Evolutionary conservation across 78 protist genomes (phyloP), one percentile per base, ranked within the genome.

Genomic region (Parvularia atlantis): DNA sequence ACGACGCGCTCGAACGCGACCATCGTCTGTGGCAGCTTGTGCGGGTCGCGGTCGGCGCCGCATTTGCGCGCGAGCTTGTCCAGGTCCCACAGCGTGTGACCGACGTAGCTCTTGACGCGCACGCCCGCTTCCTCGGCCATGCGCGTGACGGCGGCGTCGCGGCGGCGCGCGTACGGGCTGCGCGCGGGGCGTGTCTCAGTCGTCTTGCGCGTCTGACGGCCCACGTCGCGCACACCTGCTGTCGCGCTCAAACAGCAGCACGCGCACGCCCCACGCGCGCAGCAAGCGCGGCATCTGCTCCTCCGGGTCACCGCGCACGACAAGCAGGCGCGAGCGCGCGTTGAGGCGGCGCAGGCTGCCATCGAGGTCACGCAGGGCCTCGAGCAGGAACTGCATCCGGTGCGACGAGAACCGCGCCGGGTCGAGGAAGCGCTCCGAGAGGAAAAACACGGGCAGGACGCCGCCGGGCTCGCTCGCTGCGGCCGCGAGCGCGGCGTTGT

Each of bases 321-420:
- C 78, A 14, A 73, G 11, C 63, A 73, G 50, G 31, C 71, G 78
- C 3, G 78, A 73, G 11, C 17, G n/a, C n/a, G n/a, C n/a, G n/a
- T n/a, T n/a, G 60, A 54, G 31, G n/a, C 13, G 28, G 28, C 31
- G 60, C 60, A 54, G 31, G n/a, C 13, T 6, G 28, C 28, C 5
- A 39, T 75, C 66, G 11, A 75, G 73, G 46, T 66, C 74, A 14
- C 2, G 11, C 35, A 65, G 73, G 17, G 59, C 0, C 46, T 75
- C 61, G 17, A 56, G 64, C 4, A 75, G 65, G 62, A 75, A 75
- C 3, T 24, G 24, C 43, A 64, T 22, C 39, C 66, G 54, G 41
- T 9, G 28, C 4, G 13, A 20, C 37, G 69, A 68, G 28, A 61
- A 58, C 22, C 17, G 2, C 36, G 64, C 77, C 3, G 46, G 14